These are phyloP conservation scores for Candida golubevii DNA, from an alignment of 805 yeast species.

Conservation along the genomic window DNA sequence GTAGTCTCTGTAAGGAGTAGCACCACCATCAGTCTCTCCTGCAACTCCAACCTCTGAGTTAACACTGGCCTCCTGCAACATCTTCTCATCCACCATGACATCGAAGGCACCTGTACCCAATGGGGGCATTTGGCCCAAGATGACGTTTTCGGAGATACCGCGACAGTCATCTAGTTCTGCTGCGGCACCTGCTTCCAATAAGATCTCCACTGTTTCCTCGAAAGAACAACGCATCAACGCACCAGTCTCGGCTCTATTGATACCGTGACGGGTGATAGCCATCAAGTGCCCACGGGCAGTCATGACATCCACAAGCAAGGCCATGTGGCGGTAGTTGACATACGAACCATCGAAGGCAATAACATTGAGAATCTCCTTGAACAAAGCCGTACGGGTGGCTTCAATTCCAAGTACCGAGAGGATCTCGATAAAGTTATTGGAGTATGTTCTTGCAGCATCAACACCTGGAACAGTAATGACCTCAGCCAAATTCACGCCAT, in stretches of 20 bases:
- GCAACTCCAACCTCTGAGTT: slow-evolving; percentile 35
- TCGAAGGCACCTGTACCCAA: slow-evolving; percentile 98
- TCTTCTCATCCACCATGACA: slow-evolving; percentile 87
- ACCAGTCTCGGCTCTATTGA: slow-evolving; percentile 97
- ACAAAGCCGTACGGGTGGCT: slow-evolving; percentile 93
- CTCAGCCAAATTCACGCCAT: slow-evolving; percentile 93
- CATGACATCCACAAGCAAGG: slow-evolving; percentile 95
- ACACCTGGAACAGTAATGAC: slow-evolving; percentile 96
- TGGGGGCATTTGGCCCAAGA: slow-evolving; percentile 97
- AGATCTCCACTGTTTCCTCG: slow-evolving; percentile 97
- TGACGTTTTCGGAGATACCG: slow-evolving; percentile 97
- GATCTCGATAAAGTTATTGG: slow-evolving; percentile 94
- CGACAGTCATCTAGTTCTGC: slow-evolving; percentile 98
- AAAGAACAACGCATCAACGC: slow-evolving; percentile 99
- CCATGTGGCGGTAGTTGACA: slow-evolving; percentile 98
- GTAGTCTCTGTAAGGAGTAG: slow-evolving; percentile 83
- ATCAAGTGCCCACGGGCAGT: slow-evolving; percentile 96
- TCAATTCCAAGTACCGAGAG: slow-evolving; percentile 95
- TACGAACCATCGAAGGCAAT: slow-evolving; percentile 99
- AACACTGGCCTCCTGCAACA: slow-evolving; percentile 59
- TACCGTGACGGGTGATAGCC: slow-evolving; percentile 99
- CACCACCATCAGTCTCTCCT: slow-evolving; percentile 60
- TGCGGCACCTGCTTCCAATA: slow-evolving; percentile 96
- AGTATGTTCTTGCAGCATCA: slow-evolving; percentile 83
- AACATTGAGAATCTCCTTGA: slow-evolving; percentile 91